Base-by-base conservation (phyloP, 83 land plant genomes). In the Thuja plicata region DNA sequence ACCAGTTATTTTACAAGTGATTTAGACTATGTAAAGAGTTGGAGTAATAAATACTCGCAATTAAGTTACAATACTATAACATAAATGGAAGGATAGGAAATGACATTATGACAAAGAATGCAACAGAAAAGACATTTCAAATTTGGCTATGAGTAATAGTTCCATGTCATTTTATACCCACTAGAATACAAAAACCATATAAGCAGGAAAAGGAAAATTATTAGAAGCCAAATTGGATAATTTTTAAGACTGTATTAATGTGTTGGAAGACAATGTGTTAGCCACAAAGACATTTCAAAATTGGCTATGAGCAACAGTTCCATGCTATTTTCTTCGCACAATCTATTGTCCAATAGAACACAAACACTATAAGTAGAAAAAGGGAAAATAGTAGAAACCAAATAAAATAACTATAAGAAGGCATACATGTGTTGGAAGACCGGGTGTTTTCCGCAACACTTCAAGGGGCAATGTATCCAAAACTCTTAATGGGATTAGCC, bases 341-440 rank as follows among this genome's bases (percentile, higher is more conserved):
- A 83, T 83, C 50, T 24, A 81, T 45, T 27, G 9, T 6, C 8
- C 86, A 84, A 84, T 30, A 84, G 62, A 27, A 84, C 38, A 24
- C 8, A 52, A 84, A 30, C 21, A 52, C n/a, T 24, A 48, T 30
- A 50, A 52, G 38, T 32, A 32, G 10, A 24, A 13, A 84, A 84
- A 34, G 21, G 24, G 52, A 84, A 84, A 84, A 84, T 84, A 32
- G n/a, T 11, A 8, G 5, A 50, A 50, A 11, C 30, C 5, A 46
- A 43, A 84, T 16, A 5, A 3, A 24, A 52, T 83, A 83, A 48
- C 35, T 45, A n/a, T 46, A 54, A 46, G 85, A 83, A 52, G 45
- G 34, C 86, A 32, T 91, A 93, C 94, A 91, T 89, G 37, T 76
- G 85, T 78, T 80, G 94, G 94, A 43, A 93, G 90, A 57, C 94